Percentiles rank a stretch among this genome's conserved stretches.
phyloP scores from a whole-genome alignment of 768 basidiomycete genomes.

The Pleurotus giganteus region DNA sequence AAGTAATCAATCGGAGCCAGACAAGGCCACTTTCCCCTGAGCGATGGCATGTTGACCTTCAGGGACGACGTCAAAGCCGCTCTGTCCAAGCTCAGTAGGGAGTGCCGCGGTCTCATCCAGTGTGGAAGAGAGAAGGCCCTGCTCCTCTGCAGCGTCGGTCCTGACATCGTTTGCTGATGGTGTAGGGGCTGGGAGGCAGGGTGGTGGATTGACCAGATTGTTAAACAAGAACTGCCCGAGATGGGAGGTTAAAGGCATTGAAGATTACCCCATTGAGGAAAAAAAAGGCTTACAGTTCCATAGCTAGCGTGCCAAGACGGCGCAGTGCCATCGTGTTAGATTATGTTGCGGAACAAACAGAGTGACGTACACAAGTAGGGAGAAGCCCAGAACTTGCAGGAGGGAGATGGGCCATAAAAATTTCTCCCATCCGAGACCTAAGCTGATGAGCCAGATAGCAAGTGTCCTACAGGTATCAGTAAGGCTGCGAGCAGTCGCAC shows the following conservation, averaged over 20 bases:
- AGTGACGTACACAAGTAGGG: conserved; percentile 77
- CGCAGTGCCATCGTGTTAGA: conserved; percentile 1
- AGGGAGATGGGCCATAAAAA: conserved; percentile 80
- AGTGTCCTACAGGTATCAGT: conserved; percentile 96
- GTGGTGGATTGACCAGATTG: conserved; percentile 66
- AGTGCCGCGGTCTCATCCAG: conserved; percentile 83
- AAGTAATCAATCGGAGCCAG: conserved; percentile 1
- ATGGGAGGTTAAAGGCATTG: conserved; percentile 10
- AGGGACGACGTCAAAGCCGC: conserved; percentile 82
- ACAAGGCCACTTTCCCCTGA: conserved; percentile 16
- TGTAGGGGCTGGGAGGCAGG: conserved; percentile 52
- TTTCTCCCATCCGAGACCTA: conserved; percentile 88
- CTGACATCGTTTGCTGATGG: conserved; percentile 27
- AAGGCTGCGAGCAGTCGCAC: conserved; percentile 87
- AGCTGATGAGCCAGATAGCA: conserved; percentile 92
- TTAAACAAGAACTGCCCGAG: conserved; percentile 81
- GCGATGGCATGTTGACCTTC: conserved; percentile 36
- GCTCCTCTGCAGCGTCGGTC: conserved; percentile 57
- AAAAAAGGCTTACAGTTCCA: conserved; percentile 62
- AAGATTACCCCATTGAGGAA: conserved; percentile 12
- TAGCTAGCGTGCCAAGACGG: conserved; percentile 48
- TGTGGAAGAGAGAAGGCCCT: conserved; percentile 43
- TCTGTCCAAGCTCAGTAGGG: conserved; percentile 77
- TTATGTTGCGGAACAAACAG: conserved; percentile 3
- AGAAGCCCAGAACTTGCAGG: conserved; percentile 83